Evolutionary conservation across 2,329 filamentous ascomycete genomes (phyloP).

Genomic region (Fusarium beomiforme): DNA sequence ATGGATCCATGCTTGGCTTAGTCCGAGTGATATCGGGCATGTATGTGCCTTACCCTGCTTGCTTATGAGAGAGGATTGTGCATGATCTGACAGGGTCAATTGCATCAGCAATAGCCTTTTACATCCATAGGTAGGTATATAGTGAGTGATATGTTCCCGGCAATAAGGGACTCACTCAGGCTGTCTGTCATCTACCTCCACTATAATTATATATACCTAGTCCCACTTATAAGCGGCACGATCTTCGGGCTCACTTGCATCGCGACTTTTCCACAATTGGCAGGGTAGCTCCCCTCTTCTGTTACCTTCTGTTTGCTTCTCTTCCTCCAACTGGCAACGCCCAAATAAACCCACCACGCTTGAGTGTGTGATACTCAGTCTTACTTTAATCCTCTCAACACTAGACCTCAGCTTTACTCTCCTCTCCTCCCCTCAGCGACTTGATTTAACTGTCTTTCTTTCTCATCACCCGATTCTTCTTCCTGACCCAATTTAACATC

Average conservation of each 20-base stretch:
- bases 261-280: constrained; percentile 36
- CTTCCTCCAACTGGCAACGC: not conserved
- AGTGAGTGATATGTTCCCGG: not conserved
- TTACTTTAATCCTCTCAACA: constrained; percentile 3
- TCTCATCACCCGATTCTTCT: not conserved
- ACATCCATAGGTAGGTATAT: not conserved
- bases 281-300: constrained; percentile 37
- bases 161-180: not conserved
- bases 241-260: constrained; percentile 37
- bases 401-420: not conserved
- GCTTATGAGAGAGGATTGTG: not conserved
- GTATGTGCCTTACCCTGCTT: no score
- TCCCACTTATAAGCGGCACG: constrained; percentile 38
- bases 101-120: not conserved
- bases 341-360: constrained; percentile 11
- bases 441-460: not conserved
- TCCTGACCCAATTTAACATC: not conserved
- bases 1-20: not conserved
- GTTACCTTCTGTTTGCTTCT: constrained; percentile 36
- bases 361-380: not conserved
- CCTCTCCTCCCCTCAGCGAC: constrained; percentile 1
- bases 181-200: not conserved
- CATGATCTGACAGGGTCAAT: not conserved
- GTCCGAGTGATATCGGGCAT: not conserved
- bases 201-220: not conserved